Evolutionary conservation across 106 monocot genomes (phyloP).

Genomic region (Dendrobium huoshanense): DNA sequence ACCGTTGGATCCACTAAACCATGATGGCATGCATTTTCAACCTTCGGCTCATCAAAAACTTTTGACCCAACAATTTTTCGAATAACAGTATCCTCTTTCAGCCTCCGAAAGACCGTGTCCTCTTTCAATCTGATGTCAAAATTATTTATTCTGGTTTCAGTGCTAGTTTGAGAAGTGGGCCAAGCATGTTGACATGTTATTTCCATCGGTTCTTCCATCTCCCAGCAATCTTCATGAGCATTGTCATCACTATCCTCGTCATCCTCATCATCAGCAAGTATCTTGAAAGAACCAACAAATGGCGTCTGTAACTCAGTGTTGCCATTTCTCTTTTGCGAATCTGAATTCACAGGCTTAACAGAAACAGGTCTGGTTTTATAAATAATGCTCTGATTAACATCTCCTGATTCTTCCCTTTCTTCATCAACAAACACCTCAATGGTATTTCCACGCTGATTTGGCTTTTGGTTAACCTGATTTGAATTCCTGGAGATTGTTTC

Average conservation of each 20-base stretch:
- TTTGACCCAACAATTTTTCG: constrained; percentile 68
- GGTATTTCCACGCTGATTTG: constrained; percentile 6
- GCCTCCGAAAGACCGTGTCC: constrained; percentile 1
- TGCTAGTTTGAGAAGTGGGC: background rate
- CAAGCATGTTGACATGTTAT: too few species aligned
- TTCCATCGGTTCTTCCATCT: background rate
- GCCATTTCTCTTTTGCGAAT: constrained; percentile 7
- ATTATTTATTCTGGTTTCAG: background rate
- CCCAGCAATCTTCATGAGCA: constrained; percentile 1
- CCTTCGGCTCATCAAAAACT: constrained; percentile 38
- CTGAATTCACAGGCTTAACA: background rate
- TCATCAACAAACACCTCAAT: constrained; percentile 51
- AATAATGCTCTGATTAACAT: background rate
- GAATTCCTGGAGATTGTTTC: constrained; percentile 35
- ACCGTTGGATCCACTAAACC: constrained; percentile 86
- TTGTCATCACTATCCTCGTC: constrained; percentile 19
- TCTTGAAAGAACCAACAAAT: constrained; percentile 37
- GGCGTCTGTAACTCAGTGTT: constrained; percentile 28
- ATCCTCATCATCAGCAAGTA: constrained; percentile 41
- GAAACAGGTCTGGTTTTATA: background rate
- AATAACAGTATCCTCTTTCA: constrained; percentile 30
- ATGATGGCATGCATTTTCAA: constrained; percentile 92
- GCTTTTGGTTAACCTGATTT: constrained; percentile 16
- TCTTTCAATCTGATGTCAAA: constrained; percentile 1
- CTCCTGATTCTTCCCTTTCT: constrained; percentile 10